Conservation (phyloP, 176 grass and related monocot genomes). For the Bonia amplexicaulis region DNA sequence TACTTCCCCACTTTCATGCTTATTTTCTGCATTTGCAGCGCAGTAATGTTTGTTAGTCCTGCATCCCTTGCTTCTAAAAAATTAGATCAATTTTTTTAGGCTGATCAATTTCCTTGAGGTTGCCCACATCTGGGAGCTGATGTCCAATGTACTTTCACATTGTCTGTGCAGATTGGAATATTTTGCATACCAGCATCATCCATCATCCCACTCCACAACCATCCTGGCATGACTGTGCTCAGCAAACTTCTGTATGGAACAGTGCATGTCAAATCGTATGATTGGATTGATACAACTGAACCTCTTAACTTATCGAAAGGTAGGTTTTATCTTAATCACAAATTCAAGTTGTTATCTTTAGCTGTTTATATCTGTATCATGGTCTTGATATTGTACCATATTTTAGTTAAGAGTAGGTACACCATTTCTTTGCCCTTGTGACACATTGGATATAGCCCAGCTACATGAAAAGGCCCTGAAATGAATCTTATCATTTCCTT, state of each 20-base stretch:
- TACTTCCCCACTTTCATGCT: not conserved
- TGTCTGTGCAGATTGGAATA: slow-evolving; percentile 65
- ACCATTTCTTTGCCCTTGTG: not conserved
- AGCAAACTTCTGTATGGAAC: slow-evolving; percentile 71
- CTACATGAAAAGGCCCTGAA: not conserved
- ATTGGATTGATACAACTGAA: slow-evolving; percentile 47
- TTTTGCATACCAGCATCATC: slow-evolving; percentile 76
- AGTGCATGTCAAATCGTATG: slow-evolving; percentile 59
- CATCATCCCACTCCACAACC: slow-evolving; percentile 74
- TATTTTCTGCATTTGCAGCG: not conserved
- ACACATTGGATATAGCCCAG: not conserved
- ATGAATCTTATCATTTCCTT: not conserved
- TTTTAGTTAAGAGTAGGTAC: not conserved
- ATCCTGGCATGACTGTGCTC: slow-evolving; percentile 73
- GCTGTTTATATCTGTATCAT: not conserved
- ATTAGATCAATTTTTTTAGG: not conserved
- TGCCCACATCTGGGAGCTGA: not conserved
- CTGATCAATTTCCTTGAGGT: not conserved
- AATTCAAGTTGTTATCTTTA: not conserved
- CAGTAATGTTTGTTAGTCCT: not conserved
- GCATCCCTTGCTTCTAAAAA: not conserved
- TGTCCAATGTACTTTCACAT: not conserved
- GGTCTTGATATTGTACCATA: not conserved
- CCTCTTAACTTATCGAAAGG: slow-evolving; percentile 36
- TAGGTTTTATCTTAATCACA: not conserved